Conservation (phyloP, 2,329 filamentous ascomycete genomes). For the Neopestalotiopsis sp. region DNA sequence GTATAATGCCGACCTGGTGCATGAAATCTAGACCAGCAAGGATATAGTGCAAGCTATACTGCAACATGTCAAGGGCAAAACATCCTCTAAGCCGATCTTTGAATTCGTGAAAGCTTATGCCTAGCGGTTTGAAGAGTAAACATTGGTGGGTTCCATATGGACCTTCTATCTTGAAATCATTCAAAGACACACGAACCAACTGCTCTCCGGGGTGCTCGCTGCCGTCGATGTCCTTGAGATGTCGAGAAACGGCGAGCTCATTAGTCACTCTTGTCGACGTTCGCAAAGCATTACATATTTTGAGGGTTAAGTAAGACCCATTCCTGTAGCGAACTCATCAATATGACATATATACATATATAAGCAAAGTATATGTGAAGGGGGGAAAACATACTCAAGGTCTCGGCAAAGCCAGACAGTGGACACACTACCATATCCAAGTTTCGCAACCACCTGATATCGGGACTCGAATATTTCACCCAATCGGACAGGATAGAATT, state of each 20-base stretch:
- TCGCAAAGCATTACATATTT: conserved; percentile 20
- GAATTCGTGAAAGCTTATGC: conserved; percentile 27
- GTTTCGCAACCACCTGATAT: conserved; percentile 32
- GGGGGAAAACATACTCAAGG: conserved; percentile 21
- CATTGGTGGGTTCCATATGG: conserved; percentile 28
- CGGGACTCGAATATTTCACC: conserved; percentile 21
- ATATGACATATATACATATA: background rate
- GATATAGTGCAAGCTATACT: conserved; percentile 25
- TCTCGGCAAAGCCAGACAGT: conserved; percentile 29
- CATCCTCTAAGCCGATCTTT: conserved; percentile 21
- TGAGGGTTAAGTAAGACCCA: conserved; percentile 15
- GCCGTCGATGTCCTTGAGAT: conserved; percentile 23
- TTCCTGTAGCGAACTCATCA: background rate
- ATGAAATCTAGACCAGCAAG: conserved; percentile 26
- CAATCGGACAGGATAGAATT: conserved; percentile 27
- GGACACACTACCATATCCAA: conserved; percentile 28
- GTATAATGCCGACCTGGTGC: conserved; percentile 24
- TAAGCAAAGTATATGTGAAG: background rate
- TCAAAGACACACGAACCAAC: conserved; percentile 19
- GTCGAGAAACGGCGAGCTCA: conserved; percentile 25
- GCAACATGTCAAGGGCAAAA: conserved; percentile 26
- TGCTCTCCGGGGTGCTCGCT: conserved; percentile 22
- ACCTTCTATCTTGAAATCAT: conserved; percentile 23
- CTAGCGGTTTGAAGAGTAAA: conserved; percentile 26
- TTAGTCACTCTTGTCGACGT: background rate